Conservation (phyloP, 176 grass and related monocot species). For the Urochloa ruziziensis region DNA sequence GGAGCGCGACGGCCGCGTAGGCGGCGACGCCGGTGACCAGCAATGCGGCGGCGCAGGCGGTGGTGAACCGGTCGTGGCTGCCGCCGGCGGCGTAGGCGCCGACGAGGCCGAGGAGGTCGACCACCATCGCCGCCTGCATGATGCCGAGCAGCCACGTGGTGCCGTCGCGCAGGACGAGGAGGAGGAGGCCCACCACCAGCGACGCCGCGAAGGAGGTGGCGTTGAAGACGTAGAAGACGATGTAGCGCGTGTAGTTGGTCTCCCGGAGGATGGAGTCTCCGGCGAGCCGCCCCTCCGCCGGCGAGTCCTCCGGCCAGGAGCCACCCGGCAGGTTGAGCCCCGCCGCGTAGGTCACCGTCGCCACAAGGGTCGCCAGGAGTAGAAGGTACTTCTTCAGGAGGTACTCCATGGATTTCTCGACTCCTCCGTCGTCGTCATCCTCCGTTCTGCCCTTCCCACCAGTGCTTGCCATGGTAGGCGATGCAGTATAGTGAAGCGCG, state of each 20-base stretch:
- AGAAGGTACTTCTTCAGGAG: background rate
- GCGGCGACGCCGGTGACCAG: background rate
- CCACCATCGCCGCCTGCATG: background rate
- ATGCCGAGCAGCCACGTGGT: background rate
- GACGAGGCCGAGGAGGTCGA: conserved; percentile 7
- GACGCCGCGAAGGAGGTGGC: background rate
- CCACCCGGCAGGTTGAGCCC: conserved; percentile 28
- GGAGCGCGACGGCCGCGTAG: background rate
- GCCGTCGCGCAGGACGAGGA: background rate
- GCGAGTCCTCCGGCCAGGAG: conserved; percentile 14
- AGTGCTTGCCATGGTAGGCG: too few relatives aligned
- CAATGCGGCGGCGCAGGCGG: background rate
- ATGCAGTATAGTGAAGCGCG: too few relatives aligned
- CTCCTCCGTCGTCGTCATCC: too few relatives aligned
- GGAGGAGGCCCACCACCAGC: background rate
- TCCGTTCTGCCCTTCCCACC: too few relatives aligned
- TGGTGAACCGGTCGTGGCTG: background rate
- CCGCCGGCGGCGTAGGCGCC: background rate
- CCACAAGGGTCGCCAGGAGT: conserved; percentile 19
- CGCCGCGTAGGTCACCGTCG: conserved; percentile 16
- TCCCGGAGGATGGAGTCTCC: conserved; percentile 1
- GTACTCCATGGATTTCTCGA: background rate
- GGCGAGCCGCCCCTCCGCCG: background rate
- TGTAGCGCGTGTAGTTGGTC: background rate
- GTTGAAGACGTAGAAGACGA: background rate